phyloP scores from a whole-genome alignment of 75 land plant species.

The Cupressus sempervirens region DNA sequence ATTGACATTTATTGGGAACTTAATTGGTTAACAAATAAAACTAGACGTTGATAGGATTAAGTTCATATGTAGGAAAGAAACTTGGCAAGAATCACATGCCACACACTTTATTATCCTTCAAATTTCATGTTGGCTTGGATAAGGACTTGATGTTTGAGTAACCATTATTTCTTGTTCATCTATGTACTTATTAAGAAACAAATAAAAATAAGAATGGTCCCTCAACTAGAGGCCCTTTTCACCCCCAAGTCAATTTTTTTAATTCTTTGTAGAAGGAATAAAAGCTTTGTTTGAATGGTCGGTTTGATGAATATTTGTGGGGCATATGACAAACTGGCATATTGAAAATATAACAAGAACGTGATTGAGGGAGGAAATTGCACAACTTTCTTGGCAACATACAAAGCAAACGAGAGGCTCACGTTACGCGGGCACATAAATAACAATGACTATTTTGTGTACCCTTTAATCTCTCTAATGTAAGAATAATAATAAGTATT shows the following conservation, averaged over 20 bases:
- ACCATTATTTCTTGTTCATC: not conserved
- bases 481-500: too few relatives aligned
- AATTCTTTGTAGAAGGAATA: not conserved
- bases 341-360: not conserved
- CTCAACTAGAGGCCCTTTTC: not conserved
- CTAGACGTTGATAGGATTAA: not conserved
- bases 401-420: not conserved
- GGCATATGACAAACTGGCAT: not conserved
- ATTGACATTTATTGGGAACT: not conserved
- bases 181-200: not conserved
- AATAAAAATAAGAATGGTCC: not conserved
- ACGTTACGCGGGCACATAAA: not conserved
- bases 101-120: not conserved
- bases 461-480: not conserved
- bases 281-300: not conserved
- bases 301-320: not conserved
- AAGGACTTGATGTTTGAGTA: too few relatives aligned
- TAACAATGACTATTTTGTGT: not conserved
- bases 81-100: slow-evolving; percentile 2
- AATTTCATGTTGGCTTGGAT: not conserved
- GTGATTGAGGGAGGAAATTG: not conserved
- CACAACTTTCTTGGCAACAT: not conserved
- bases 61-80: not conserved
- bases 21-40: not conserved
- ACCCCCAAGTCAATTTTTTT: not conserved